phyloP scores from a whole-genome alignment of 805 yeast genomes.

The Danielia oregonensis region DNA sequence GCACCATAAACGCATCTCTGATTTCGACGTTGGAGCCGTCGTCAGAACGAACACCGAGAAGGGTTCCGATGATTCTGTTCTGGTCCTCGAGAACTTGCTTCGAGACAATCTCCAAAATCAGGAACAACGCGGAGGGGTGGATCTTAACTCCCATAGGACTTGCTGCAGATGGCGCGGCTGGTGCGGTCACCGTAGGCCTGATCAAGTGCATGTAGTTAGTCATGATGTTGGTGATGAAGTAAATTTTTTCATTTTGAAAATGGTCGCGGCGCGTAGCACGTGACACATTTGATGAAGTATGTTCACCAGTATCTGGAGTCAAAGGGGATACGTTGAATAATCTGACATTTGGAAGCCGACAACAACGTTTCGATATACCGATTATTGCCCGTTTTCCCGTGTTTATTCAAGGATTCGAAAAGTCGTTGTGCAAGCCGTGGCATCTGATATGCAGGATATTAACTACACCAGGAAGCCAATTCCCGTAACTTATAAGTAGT shows the following conservation, averaged over 20 bases:
- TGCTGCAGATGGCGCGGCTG: constrained; percentile 38
- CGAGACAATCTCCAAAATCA: constrained; percentile 70
- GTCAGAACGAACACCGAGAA: constrained; percentile 77
- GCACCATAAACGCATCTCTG: constrained; percentile 75
- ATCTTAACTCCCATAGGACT: constrained; percentile 55
- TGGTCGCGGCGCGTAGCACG: constrained; percentile 15
- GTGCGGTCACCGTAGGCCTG: constrained; percentile 49
- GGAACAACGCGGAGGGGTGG: constrained; percentile 70
- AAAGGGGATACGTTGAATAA: too few relatives aligned
- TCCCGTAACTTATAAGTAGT: too few relatives aligned
- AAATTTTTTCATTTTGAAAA: constrained; percentile 9
- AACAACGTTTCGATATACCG: too few relatives aligned
- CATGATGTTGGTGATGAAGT: constrained; percentile 6
- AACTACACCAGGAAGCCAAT: too few relatives aligned
- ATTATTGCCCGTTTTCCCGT: too few relatives aligned
- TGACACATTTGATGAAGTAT: constrained; percentile 2
- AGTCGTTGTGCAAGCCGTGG: too few relatives aligned
- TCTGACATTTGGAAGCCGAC: too few relatives aligned
- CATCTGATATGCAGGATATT: too few relatives aligned
- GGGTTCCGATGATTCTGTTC: constrained; percentile 73
- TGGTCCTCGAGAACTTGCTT: constrained; percentile 38
- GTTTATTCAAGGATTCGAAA: too few relatives aligned
- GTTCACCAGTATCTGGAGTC: too few relatives aligned
- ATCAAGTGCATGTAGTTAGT: constrained; percentile 41
- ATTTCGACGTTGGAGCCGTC: constrained; percentile 75